Evolutionary conservation across 2,329 filamentous ascomycete genomes (phyloP).

Genomic region (Monilinia polystroma): DNA sequence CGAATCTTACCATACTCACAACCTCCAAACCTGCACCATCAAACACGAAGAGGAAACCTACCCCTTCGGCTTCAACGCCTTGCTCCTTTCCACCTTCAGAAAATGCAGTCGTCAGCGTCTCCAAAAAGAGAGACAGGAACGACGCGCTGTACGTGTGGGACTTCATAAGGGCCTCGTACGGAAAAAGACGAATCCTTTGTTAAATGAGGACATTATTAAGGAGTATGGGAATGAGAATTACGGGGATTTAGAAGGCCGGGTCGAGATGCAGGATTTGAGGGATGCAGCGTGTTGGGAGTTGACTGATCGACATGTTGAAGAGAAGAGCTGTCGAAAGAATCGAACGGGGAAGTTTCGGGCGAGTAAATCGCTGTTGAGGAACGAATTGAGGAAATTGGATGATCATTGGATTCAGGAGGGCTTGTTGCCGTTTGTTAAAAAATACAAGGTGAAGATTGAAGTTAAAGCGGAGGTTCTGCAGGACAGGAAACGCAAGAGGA

Average conservation of each 20-base stretch:
- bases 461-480: neutral
- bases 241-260: neutral
- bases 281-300: conserved; percentile 8
- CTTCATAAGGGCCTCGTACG: neutral
- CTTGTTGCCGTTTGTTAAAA: neutral
- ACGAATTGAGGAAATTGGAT: neutral
- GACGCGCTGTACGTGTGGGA: neutral
- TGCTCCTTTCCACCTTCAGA: neutral
- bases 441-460: too few species aligned
- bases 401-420: neutral
- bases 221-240: conserved; percentile 1
- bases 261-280: neutral
- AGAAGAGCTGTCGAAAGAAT: neutral
- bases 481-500: neutral
- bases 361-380: neutral
- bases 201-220: neutral
- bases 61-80: neutral
- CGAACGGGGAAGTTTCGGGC: neutral
- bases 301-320: neutral
- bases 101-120: neutral
- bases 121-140: neutral
- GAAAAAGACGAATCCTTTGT: neutral
- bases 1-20: neutral
- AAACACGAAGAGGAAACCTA: conserved; percentile 5
- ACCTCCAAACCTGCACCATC: neutral